These are phyloP conservation scores for Fusarium phyllophilum DNA, from an alignment of 2,329 filamentous ascomycete species.

Conservation along the genomic window DNA sequence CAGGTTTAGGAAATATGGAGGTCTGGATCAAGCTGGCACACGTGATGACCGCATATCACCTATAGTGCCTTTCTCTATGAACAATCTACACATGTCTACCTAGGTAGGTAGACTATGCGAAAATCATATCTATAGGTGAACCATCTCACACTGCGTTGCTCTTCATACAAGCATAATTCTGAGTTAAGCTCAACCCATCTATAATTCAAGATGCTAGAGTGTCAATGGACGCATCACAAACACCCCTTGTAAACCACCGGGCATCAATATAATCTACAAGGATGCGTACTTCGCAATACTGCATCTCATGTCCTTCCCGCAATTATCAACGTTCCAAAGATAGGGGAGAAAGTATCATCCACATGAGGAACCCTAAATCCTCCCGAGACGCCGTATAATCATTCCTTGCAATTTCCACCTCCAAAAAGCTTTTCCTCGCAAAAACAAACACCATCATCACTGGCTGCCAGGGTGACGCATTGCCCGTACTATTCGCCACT, in stretches of 20 bases:
- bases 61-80: not conserved
- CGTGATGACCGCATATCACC: conserved; percentile 22
- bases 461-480: conserved; percentile 18
- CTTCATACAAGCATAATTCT: not conserved
- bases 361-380: conserved; percentile 39
- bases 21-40: conserved; percentile 9
- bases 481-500: conserved; percentile 5
- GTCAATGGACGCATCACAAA: conserved; percentile 7
- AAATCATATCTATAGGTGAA: not conserved
- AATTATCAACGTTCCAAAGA: conserved; percentile 36
- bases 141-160: not conserved
- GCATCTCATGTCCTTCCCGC: conserved; percentile 16
- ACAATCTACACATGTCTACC: not conserved
- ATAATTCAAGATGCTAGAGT: conserved; percentile 2
- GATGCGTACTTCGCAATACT: conserved; percentile 31
- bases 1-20: not conserved
- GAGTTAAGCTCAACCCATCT: not conserved
- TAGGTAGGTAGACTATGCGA: not conserved
- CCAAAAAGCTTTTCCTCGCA: conserved; percentile 42
- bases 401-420: conserved; percentile 40
- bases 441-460: conserved; percentile 39
- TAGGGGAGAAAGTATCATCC: conserved; percentile 34
- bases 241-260: conserved; percentile 8
- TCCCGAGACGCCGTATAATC: conserved; percentile 44
- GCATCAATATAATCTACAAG: conserved; percentile 38